Evolutionary conservation across 305 asterid genomes (phyloP), one percentile per base, ranked within the genome.

Genomic region (Solanum hybrid): DNA sequence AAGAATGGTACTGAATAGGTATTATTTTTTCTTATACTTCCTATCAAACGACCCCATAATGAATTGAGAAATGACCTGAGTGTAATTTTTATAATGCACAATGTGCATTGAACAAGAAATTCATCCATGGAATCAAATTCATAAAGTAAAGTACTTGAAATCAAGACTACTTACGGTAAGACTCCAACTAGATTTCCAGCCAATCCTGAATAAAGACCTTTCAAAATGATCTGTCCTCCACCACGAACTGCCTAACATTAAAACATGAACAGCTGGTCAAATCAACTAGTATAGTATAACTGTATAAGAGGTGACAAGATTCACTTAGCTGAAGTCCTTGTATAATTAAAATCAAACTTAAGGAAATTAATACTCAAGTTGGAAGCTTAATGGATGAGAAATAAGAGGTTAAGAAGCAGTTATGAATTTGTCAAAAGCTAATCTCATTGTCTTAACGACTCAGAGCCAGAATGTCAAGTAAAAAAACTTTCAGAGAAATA

Each of bases 201-300:
- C 93, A 94, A 90, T 79, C 98, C 98, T 29, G 96, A 94, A 93
- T 95, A 95, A 79, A 95, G 97, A 45, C 97, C 96, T 93, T 92
- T 94, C 89, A 92, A 91, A 89, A 94, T 86, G 78, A 95, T 93
- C 91, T 94, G 89, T 90, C 94, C 96, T 75, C 97, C 97, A 78
- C 95, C 97, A 93, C 90, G 95, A 91, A 93, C 98, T 94, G 95
- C 94, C 93, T 89, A 90, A 89, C 90, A 88, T 38, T 81, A 87
- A 91, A 89, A 90, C 91, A 77, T 33, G 82, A 81, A 92, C 33
- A 89, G 11, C 73, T 86, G 84, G 89, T 80, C 89, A 89, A 39
- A 86, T 78, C 76, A 33, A 70, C 20, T 10, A 75, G 65, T 7
- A 45, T 20, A 57, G 15, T 34, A 88, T 39, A 39, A 39, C 45